Base-by-base conservation (phyloP, 2,329 filamentous ascomycete species). In the Westerdykella sp. region DNA sequence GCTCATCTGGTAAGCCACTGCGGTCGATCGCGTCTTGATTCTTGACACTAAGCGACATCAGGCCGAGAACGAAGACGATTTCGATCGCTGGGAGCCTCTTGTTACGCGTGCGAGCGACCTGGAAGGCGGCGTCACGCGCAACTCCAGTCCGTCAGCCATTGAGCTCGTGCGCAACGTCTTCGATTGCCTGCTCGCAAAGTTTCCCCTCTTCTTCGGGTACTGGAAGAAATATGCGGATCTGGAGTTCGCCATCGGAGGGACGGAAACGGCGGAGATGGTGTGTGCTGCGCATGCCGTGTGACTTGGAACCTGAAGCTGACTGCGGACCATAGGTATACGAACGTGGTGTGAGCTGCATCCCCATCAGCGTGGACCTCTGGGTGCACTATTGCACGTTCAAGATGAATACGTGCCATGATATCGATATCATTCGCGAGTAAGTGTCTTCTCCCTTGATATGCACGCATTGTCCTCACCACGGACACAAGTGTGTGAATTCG, bases 211-310 rank as follows among this genome's bases (percentile, higher is more conserved):
- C 32, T 98, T 97, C 60, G 93, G 91, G 41, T 98, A 97, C 73
- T 98, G 93, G 93, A 97, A 97, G 74, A 97, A 96, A 67, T 98
- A 97, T 76, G 93, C 93, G 61, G 91, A 97, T 60, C 77, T 95
- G 51, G 93, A 98, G 63, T 98, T 98, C 71, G 89, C 89, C 40
- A 95, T 98, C 53, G 89, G 89, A 4, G 93, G 93, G 14, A 94
- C 93, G 5, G 93, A 98, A 73, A 91, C 91, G 35, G 93, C 93
- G 42, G 93, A 97, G 69, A 94, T 96, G 85, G 89, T 95, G 68
- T 60, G 41, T 48, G 12, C 34, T 23, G 22, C 37, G 3, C 14
- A 37, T 21, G 28, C 7, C 2, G n/a, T 21, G 5, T 16, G n/a
- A 23, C 32, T n/a, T 34, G 13, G 12, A 16, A n/a, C 5, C 6